These are phyloP conservation scores for Pseudonitzschia pungens DNA, from an alignment of 108 stramenopile species.

Conservation along the genomic window DNA sequence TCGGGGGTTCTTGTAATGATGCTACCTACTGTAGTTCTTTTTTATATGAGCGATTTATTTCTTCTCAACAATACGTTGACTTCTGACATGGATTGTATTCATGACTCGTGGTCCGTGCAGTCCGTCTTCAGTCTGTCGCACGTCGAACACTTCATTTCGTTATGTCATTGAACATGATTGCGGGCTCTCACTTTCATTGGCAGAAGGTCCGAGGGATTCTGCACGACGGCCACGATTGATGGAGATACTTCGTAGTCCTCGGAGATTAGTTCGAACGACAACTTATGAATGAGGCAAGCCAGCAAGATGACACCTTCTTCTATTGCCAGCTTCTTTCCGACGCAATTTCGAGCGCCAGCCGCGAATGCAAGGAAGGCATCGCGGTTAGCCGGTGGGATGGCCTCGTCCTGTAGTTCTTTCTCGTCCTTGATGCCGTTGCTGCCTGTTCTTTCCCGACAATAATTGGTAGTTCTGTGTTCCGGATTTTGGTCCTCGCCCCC, in stretches of 20 bases:
- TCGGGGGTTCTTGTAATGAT: too few species aligned
- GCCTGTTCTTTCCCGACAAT: background rate
- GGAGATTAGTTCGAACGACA: constrained; percentile 13
- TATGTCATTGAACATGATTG: too few species aligned
- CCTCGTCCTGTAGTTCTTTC: background rate
- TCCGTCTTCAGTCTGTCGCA: too few species aligned
- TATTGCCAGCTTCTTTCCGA: constrained; percentile 52
- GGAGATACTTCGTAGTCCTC: background rate
- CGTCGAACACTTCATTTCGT: too few species aligned
- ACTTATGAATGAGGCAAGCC: constrained; percentile 15
- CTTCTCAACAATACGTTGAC: too few species aligned
- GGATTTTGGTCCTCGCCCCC: background rate
- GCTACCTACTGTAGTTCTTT: too few species aligned
- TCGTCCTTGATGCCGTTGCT: background rate
- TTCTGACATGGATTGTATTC: too few species aligned
- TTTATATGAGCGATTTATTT: too few species aligned
- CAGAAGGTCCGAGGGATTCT: background rate
- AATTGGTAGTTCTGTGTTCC: background rate
- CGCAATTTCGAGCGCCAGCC: constrained; percentile 50
- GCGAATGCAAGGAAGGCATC: constrained; percentile 57
- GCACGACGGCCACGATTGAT: background rate
- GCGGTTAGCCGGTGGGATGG: constrained; percentile 26
- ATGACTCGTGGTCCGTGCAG: too few species aligned
- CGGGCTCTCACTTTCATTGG: background rate
- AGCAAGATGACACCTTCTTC: constrained; percentile 28